Percentiles rank a stretch among this genome's conserved stretches.
These are phyloP conservation scores for Karstenula rhodostoma DNA, from an alignment of 2,329 filamentous ascomycete species.

Conservation along the genomic window DNA sequence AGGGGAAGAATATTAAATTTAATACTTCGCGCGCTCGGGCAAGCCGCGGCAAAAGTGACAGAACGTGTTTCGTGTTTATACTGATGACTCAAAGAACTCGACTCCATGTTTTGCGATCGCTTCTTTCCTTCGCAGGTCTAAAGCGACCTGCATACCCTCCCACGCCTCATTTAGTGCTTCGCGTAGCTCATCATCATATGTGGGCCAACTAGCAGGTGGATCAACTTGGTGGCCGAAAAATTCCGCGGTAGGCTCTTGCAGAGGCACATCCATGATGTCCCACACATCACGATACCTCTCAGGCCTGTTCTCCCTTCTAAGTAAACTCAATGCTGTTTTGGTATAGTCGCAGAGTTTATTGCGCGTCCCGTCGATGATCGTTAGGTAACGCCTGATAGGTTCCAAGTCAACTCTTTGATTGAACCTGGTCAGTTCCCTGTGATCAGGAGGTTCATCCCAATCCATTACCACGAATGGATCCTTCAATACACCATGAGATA, in stretches of 20 bases:
- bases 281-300: not conserved
- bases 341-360: not conserved
- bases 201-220: not conserved
- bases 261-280: not conserved
- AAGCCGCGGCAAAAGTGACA: too few species aligned
- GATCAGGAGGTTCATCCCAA: not conserved
- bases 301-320: not conserved
- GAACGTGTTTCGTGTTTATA: too few species aligned
- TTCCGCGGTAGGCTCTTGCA: not conserved
- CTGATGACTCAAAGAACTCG: not conserved
- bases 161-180: not conserved
- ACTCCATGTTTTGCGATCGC: not conserved
- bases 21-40: too few species aligned
- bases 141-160: not conserved
- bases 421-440: too few species aligned
- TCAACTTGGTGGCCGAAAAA: not conserved
- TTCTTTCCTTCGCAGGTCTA: not conserved
- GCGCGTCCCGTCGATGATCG: not conserved
- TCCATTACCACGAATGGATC: not conserved
- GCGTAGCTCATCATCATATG: not conserved
- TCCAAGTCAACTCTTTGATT: not conserved
- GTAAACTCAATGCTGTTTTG: not conserved
- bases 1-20: too few species aligned
- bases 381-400: not conserved
- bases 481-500: not conserved